phyloP scores from a whole-genome alignment of 129 eudicot species.

The Helianthus tuberosus region DNA sequence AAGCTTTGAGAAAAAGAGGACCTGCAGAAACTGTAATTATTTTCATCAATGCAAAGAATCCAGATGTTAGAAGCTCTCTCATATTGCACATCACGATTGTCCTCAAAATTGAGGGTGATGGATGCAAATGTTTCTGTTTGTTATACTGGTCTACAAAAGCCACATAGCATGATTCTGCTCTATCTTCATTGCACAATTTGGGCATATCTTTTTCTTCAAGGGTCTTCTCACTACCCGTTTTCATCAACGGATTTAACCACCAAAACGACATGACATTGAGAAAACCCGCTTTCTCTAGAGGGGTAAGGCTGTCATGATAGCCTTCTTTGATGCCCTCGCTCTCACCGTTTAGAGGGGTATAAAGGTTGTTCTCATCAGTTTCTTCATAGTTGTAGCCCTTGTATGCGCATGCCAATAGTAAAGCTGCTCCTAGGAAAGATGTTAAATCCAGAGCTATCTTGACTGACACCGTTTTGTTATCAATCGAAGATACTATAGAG shows the following conservation, averaged over 20 bases:
- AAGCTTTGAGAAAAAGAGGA: conserved; percentile 88
- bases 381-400: conserved; percentile 56
- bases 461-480: conserved; percentile 41
- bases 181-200: conserved; percentile 57
- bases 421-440: conserved; percentile 65
- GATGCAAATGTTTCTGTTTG: conserved; percentile 49
- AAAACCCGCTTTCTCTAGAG: conserved; percentile 67
- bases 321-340: conserved; percentile 32
- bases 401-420: conserved; percentile 70
- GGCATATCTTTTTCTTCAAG: conserved; percentile 88
- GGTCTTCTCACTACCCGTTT: conserved; percentile 67
- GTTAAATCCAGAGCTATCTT: conserved; percentile 62
- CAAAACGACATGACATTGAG: conserved; percentile 71
- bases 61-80: conserved; percentile 73
- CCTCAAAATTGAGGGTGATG: conserved; percentile 77
- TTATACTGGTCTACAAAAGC: conserved; percentile 47
- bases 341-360: conserved; percentile 53
- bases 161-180: conserved; percentile 78
- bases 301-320: conserved; percentile 45
- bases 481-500: conserved; percentile 43
- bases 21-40: conserved; percentile 77
- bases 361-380: conserved; percentile 37
- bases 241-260: conserved; percentile 94
- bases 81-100: conserved; percentile 68
- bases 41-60: conserved; percentile 81